These are phyloP conservation scores for Auxenochlorella pyrenoidosa DNA, from an alignment of 139 green algal species.

Conservation along the genomic window DNA sequence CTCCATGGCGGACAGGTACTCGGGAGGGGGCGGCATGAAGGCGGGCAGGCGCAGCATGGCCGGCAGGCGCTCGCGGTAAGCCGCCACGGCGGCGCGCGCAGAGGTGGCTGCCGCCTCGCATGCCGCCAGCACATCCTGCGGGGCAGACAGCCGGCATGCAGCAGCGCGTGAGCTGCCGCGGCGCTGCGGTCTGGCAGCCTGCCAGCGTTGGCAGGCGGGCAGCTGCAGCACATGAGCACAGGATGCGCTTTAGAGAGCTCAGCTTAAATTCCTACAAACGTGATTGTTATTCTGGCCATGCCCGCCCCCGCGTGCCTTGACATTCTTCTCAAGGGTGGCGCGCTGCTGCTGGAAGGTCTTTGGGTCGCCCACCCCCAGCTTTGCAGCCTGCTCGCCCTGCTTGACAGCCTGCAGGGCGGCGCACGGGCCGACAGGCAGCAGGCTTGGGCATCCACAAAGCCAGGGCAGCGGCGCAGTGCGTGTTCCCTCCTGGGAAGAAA, in stretches of 20 bases:
- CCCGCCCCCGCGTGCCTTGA: background rate
- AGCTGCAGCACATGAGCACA: too few species aligned
- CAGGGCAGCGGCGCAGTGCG: too few species aligned
- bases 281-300: too few species aligned
- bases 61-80: constrained; percentile 31
- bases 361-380: constrained; percentile 35
- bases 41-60: constrained; percentile 28
- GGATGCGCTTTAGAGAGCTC: too few species aligned
- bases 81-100: background rate
- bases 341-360: constrained; percentile 18
- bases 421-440: too few species aligned
- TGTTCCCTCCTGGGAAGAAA: too few species aligned
- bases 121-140: constrained; percentile 12
- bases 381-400: constrained; percentile 39
- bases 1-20: constrained; percentile 10
- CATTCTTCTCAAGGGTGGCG: constrained; percentile 10
- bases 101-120: background rate
- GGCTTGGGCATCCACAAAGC: too few species aligned
- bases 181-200: too few species aligned
- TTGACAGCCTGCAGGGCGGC: background rate
- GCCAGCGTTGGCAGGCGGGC: too few species aligned
- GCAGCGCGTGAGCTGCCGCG: too few species aligned
- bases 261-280: too few species aligned
- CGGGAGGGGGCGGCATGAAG: constrained; percentile 15
- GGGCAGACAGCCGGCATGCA: background rate